phyloP scores from a whole-genome alignment of 306 rosid species.

The Pyrus bretschneideri region DNA sequence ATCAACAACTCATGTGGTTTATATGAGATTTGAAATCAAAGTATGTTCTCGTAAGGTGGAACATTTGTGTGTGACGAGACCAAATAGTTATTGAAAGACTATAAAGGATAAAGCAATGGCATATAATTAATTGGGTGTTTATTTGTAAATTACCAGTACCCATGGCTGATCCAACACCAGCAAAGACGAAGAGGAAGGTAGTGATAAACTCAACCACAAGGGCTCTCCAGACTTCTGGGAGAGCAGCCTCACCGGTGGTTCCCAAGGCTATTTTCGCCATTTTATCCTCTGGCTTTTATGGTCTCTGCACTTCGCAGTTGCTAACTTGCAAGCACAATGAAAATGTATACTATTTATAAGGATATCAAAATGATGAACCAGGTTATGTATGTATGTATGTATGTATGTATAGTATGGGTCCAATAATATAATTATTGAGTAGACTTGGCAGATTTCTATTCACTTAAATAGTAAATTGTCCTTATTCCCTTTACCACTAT shows the following conservation, averaged over 20 bases:
- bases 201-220: constrained; percentile 69
- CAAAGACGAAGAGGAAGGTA: constrained; percentile 82
- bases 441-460: no score
- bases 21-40: neutral
- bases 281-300: neutral
- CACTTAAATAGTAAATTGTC: no score
- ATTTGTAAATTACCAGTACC: constrained; percentile 33
- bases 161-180: constrained; percentile 80
- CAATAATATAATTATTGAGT: neutral
- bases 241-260: constrained; percentile 41
- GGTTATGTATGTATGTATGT: neutral
- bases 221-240: constrained; percentile 67
- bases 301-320: neutral
- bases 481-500: no score
- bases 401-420: neutral
- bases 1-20: neutral
- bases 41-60: neutral
- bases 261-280: constrained; percentile 78
- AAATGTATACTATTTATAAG: no score
- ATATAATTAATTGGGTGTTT: no score
- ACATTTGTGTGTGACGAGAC: neutral
- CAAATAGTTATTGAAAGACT: neutral
- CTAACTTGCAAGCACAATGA: neutral
- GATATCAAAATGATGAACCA: neutral
- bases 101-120: neutral